Percentiles rank a stretch among this genome's conserved stretches.
Conservation (phyloP, 106 monocot genomes). For the Acanthochlamys bracteata region DNA sequence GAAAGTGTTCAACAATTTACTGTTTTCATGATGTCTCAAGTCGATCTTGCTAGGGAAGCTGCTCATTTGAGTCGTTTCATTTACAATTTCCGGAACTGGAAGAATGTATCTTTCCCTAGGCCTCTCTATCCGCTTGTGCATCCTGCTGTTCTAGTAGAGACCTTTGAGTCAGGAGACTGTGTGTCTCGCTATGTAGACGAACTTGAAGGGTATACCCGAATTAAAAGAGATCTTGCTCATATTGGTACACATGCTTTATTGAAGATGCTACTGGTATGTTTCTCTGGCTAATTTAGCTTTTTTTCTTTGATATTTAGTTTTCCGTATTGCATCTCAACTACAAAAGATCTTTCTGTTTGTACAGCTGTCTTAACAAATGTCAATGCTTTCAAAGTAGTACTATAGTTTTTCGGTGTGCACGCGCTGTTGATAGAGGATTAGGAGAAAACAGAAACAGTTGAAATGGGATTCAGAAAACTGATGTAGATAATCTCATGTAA, state of each 20-base stretch:
- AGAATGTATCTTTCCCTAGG: conserved; percentile 77
- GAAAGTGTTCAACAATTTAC: conserved; percentile 91
- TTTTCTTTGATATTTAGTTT: background rate
- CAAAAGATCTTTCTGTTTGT: background rate
- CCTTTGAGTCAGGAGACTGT: conserved; percentile 75
- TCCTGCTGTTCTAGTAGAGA: conserved; percentile 88
- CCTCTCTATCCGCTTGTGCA: conserved; percentile 89
- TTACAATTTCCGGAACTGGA: conserved; percentile 83
- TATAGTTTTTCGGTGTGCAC: too few relatives aligned
- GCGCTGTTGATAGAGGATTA: too few relatives aligned
- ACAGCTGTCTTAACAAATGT: background rate
- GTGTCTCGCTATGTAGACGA: conserved; percentile 74
- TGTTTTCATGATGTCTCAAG: conserved; percentile 93
- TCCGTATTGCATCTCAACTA: background rate
- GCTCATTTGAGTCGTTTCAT: conserved; percentile 82
- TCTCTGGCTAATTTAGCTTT: too few relatives aligned
- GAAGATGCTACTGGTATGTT: conserved; percentile 74
- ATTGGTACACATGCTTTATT: conserved; percentile 80
- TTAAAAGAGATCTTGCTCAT: conserved; percentile 67
- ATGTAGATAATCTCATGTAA: too few relatives aligned
- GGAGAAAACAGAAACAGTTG: too few relatives aligned
- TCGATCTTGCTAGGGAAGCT: conserved; percentile 88
- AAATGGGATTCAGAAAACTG: too few relatives aligned
- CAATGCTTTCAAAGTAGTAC: too few relatives aligned
- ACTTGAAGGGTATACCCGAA: conserved; percentile 39